Conservation (phyloP, 1,284 basidiomycete species). For the Rhodotorula sp. region DNA sequence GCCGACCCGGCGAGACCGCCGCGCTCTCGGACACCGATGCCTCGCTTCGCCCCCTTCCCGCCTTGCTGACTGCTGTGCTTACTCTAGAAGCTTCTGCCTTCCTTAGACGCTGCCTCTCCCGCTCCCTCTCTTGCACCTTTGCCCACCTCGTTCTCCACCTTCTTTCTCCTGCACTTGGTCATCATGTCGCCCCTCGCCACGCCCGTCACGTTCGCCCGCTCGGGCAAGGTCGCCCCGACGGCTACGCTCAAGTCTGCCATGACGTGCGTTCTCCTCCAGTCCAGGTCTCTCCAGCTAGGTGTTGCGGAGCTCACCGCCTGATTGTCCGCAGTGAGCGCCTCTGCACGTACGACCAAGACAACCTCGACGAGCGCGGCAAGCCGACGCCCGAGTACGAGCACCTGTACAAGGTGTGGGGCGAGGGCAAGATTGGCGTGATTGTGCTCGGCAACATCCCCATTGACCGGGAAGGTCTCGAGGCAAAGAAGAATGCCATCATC, state of each 20-base stretch:
- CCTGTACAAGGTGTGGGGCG: constrained; percentile 50
- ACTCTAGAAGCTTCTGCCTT: not conserved
- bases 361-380: constrained; percentile 47
- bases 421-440: constrained; percentile 48
- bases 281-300: too few relatives aligned
- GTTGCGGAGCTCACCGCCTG: not conserved
- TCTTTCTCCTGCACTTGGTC: not conserved
- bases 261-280: not conserved
- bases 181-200: constrained; percentile 34
- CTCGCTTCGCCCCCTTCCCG: too few relatives aligned
- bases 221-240: constrained; percentile 33
- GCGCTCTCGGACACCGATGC: too few relatives aligned
- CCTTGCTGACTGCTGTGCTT: too few relatives aligned
- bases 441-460: constrained; percentile 48
- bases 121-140: not conserved
- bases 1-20: too few relatives aligned
- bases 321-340: constrained; percentile 46
- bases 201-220: constrained; percentile 44
- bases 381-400: constrained; percentile 45
- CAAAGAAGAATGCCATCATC: constrained; percentile 48
- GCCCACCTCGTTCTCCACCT: not conserved
- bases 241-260: constrained; percentile 26
- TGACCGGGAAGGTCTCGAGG: constrained; percentile 43
- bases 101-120: not conserved
- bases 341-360: constrained; percentile 43